These are phyloP conservation scores for Mycosphaerella sp. DNA, from an alignment of 2,329 filamentous ascomycete species.

Conservation along the genomic window DNA sequence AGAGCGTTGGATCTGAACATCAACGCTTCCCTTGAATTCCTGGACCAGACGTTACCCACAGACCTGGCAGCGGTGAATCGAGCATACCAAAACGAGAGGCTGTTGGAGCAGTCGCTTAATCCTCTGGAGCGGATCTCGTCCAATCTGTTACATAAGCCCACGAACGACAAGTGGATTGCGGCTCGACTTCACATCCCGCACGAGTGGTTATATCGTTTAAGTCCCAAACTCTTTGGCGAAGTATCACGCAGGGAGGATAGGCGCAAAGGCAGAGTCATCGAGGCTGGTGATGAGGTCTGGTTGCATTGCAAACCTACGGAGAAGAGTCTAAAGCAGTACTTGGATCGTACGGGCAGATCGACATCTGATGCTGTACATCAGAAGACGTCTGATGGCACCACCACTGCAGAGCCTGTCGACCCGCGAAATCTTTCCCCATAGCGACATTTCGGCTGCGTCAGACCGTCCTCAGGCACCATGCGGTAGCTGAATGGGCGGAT, in stretches of 20 bases:
- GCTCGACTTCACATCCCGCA: conserved; percentile 53
- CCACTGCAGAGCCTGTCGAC: not conserved
- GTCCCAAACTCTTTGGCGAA: conserved; percentile 41
- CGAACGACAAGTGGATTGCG: conserved; percentile 52
- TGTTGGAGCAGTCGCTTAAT: conserved; percentile 34
- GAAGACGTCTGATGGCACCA: not conserved
- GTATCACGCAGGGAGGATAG: conserved; percentile 34
- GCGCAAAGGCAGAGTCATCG: conserved; percentile 35
- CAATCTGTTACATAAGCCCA: conserved; percentile 46
- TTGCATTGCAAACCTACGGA: conserved; percentile 44
- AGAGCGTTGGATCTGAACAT: conserved; percentile 60
- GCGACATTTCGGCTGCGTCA: too few relatives aligned
- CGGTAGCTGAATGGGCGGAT: too few relatives aligned
- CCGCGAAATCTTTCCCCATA: not conserved
- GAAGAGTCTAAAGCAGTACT: conserved; percentile 19
- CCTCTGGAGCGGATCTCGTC: conserved; percentile 44
- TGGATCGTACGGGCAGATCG: conserved; percentile 10
- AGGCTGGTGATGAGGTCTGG: conserved; percentile 47
- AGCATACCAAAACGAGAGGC: conserved; percentile 49
- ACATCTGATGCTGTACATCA: not conserved
- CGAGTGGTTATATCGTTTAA: conserved; percentile 50
- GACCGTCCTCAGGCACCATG: too few relatives aligned
- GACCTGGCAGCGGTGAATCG: conserved; percentile 46
- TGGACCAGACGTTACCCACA: conserved; percentile 48
- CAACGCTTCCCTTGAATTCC: conserved; percentile 57